Evolutionary conservation across 768 basidiomycete species (phyloP), one percentile per base, ranked within the genome.

Genomic region (Suillus plorans): DNA sequence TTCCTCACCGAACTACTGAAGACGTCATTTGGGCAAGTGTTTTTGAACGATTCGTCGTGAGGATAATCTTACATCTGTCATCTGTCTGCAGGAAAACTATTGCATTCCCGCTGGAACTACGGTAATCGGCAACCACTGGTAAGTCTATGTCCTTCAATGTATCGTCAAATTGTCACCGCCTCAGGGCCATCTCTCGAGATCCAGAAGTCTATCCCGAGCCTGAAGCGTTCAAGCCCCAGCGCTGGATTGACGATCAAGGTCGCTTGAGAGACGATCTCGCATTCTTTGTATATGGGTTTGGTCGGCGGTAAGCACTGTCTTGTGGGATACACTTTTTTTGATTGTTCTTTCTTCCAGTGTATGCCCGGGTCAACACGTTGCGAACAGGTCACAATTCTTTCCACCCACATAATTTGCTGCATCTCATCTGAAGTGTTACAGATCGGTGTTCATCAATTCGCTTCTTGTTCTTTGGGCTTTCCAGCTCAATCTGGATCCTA

Each of bases 111-210:
- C 50, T 8, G 50, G 50, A 18, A 52, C 50, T 9, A 28, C 25
- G 16, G 28, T 52, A 9, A 9, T 4, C 4, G 50, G 50, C 25
- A 52, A 31, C 16, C 50, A 28, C 28, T 52, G 50, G 28, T 52
- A 52, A 9, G 50, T 28, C 9, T 3, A 25, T 16, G 25, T 52
- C 14, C 50, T 52, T 52, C 25, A 28, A 28, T 7, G 2, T 16
- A 16, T 14, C 4, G 18, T 25, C 1, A 9, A 28, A 52, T 7
- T 28, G 3, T 28, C 25, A 53, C 16, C 8, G 0, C 31, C 18
- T 10, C 28, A 53, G 52, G 52, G 52, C 52, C 52, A 53, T 53
- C 52, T 53, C 52, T 53, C 52, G 52, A 31, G 52, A 53, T 53
- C 28, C 52, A 53, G 52, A 53, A 10, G 28, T 53, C 4, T 53